Evolutionary conservation across 1,284 basidiomycete genomes (phyloP).

Genomic region (Cutaneotrichosporon cavernicola): DNA sequence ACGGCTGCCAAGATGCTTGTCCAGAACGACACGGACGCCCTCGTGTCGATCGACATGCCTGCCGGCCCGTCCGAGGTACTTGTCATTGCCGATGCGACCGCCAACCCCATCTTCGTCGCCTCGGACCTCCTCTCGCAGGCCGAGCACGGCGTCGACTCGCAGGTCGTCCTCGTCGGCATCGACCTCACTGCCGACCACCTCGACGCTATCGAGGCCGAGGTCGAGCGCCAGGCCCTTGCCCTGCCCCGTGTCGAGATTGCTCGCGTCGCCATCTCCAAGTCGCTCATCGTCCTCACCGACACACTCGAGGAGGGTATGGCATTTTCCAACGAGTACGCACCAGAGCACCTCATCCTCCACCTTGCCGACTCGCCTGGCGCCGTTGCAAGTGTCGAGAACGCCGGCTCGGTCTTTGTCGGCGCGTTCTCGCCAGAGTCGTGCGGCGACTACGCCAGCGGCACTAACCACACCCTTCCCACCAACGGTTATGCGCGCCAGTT

Average conservation of each 20-base stretch:
- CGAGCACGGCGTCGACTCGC: constrained; percentile 96
- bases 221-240: constrained; percentile 83
- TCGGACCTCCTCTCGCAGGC: constrained; percentile 96
- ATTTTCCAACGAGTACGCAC: constrained; percentile 97
- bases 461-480: constrained; percentile 94
- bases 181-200: constrained; percentile 65
- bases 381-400: constrained; percentile 74
- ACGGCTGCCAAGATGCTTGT: constrained; percentile 99
- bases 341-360: constrained; percentile 93
- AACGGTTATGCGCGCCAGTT: constrained; percentile 97
- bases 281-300: constrained; percentile 76
- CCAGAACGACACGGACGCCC: constrained; percentile 95
- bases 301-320: constrained; percentile 71
- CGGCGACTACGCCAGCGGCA: constrained; percentile 97
- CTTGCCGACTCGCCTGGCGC: constrained; percentile 67
- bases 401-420: constrained; percentile 95
- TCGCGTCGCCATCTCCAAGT: constrained; percentile 85
- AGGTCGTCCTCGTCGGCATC: constrained; percentile 89
- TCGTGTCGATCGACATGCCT: constrained; percentile 98
- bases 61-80: constrained; percentile 96
- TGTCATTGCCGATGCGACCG: constrained; percentile 86
- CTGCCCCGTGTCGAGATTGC: constrained; percentile 88
- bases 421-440: constrained; percentile 82
- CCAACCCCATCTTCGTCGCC: constrained; percentile 87
- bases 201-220: constrained; percentile 73